phyloP scores from a whole-genome alignment of 495 filamentous ascomycete genomes.

The Talaromyces trachyspermus region DNA sequence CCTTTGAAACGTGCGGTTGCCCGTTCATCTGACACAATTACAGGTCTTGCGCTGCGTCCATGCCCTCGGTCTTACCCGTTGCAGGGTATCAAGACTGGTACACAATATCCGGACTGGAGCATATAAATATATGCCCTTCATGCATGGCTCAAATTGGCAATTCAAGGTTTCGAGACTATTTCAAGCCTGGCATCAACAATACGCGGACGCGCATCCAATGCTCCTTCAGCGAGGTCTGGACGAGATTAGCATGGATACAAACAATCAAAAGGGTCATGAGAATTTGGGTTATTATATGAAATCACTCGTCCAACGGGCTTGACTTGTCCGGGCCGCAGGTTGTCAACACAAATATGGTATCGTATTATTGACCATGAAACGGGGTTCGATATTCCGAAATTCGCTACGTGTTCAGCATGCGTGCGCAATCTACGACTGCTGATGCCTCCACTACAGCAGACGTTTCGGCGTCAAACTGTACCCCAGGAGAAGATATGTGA shows the following conservation, averaged over 20 bases:
- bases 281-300: slow-evolving; percentile 48
- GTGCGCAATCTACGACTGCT: slow-evolving; percentile 44
- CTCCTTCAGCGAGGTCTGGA: slow-evolving; percentile 56
- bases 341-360: slow-evolving; percentile 48
- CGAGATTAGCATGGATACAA: slow-evolving; percentile 59
- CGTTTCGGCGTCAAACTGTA: slow-evolving; percentile 32
- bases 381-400: slow-evolving; percentile 41
- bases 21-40: background rate
- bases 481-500: slow-evolving; percentile 37
- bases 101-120: slow-evolving; percentile 47
- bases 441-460: slow-evolving; percentile 41
- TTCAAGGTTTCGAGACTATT: slow-evolving; percentile 44
- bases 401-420: slow-evolving; percentile 50
- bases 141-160: slow-evolving; percentile 51
- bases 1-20: background rate
- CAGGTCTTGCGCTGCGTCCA: slow-evolving; percentile 32
- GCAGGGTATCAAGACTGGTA: slow-evolving; percentile 57
- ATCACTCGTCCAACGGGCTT: slow-evolving; percentile 38
- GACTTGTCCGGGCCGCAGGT: slow-evolving; percentile 46
- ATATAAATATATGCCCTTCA: slow-evolving; percentile 57
- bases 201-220: slow-evolving; percentile 40
- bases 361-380: slow-evolving; percentile 49
- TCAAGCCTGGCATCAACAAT: slow-evolving; percentile 40
- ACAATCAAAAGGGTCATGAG: slow-evolving; percentile 48
- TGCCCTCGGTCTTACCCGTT: slow-evolving; percentile 48